phyloP scores from a whole-genome alignment of 768 basidiomycete genomes.

The Agrocybe praecox region DNA sequence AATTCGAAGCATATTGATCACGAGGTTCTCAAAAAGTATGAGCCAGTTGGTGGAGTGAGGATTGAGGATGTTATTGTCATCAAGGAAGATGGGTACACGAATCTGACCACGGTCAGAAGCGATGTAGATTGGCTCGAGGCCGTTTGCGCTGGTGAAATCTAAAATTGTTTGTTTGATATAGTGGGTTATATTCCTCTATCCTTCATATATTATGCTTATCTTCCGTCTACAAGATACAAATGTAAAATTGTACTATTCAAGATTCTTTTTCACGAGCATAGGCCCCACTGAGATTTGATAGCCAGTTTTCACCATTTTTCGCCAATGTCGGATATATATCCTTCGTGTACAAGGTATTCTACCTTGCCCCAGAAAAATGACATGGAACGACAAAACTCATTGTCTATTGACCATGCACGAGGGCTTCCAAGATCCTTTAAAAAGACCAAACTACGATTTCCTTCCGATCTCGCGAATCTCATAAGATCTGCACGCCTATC shows the following conservation, averaged over 20 bases:
- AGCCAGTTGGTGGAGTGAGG: conserved; percentile 85
- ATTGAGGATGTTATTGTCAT: conserved; percentile 94
- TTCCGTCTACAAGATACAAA: too few species aligned
- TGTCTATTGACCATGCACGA: not conserved
- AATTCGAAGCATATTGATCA: conserved; percentile 70
- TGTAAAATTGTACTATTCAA: too few species aligned
- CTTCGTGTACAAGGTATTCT: not conserved
- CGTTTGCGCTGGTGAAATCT: conserved; percentile 70
- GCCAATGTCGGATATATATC: not conserved
- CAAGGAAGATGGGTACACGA: conserved; percentile 73
- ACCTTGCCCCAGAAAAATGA: not conserved
- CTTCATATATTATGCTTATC: too few species aligned
- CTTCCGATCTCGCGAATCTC: not conserved
- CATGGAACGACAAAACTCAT: not conserved
- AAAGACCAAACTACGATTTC: not conserved
- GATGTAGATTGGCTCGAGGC: conserved; percentile 83
- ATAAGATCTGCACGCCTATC: not conserved
- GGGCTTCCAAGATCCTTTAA: not conserved
- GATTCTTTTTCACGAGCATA: too few species aligned
- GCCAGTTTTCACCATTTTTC: not conserved
- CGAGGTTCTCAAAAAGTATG: conserved; percentile 69
- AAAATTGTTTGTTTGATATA: conserved; percentile 4
- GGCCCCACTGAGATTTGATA: too few species aligned
- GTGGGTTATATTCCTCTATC: too few species aligned
- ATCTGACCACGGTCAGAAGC: conserved; percentile 83